These are phyloP conservation scores for Alternaria novae-zelandiae DNA, from an alignment of 2,329 filamentous ascomycete genomes.

Conservation along the genomic window DNA sequence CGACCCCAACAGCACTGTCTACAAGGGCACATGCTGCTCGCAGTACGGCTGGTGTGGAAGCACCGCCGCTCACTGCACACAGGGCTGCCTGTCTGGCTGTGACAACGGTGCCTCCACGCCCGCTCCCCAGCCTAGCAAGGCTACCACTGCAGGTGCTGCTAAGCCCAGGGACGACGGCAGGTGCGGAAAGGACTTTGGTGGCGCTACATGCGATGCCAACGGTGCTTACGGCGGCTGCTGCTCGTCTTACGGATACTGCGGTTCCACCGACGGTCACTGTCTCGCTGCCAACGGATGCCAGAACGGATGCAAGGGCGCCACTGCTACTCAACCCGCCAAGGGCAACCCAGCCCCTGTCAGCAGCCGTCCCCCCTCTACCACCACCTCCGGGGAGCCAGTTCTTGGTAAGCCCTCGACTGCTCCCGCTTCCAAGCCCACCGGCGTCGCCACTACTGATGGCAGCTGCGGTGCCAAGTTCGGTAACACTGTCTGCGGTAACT, in stretches of 20 bases:
- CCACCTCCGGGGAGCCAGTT: constrained; percentile 46
- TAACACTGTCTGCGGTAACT: constrained; percentile 60
- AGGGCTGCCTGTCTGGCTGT: constrained; percentile 51
- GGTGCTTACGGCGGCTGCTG: constrained; percentile 51
- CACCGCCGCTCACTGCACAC: constrained; percentile 48
- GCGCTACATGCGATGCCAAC: constrained; percentile 49
- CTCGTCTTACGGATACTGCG: constrained; percentile 46
- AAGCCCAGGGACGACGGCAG: constrained; percentile 45
- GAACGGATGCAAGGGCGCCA: constrained; percentile 45
- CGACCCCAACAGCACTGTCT: constrained; percentile 53
- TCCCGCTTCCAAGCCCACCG: constrained; percentile 26
- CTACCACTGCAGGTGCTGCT: constrained; percentile 11
- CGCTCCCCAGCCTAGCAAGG: constrained; percentile 10
- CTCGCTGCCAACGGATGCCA: constrained; percentile 48
- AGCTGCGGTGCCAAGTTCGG: constrained; percentile 60
- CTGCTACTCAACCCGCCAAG: constrained; percentile 7
- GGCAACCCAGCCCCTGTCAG: constrained; percentile 19
- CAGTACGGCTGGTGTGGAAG: constrained; percentile 54
- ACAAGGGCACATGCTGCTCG: constrained; percentile 56
- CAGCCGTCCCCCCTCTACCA: constrained; percentile 40
- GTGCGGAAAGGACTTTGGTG: constrained; percentile 50
- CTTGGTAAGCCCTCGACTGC: constrained; percentile 40
- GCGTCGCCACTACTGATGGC: constrained; percentile 57
- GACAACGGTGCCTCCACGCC: constrained; percentile 22
- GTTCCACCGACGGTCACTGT: constrained; percentile 47